Base-by-base conservation (phyloP, 2,329 filamentous ascomycete genomes). In the Scorias spongiosa region DNA sequence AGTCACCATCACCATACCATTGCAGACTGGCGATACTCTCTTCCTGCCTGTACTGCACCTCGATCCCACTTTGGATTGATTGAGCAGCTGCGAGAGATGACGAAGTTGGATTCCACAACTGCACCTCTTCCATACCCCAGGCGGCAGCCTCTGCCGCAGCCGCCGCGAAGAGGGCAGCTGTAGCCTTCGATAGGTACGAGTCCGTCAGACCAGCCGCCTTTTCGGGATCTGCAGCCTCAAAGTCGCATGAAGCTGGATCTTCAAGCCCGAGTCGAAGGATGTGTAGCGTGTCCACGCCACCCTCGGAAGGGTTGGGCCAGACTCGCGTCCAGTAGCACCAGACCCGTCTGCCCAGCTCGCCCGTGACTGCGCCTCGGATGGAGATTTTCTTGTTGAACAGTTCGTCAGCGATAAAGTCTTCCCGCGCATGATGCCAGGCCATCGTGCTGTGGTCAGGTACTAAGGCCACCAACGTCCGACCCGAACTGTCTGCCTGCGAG, bases 71-170 rank as follows among this genome's bases (percentile, higher is more conserved):
- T 1, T 79, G 62, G 36, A 81, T 53, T 12, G 50, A 52, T 50
- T 57, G 54, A 10, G 63, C 66, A 37, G 65, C 69, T 26, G 61
- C 60, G 28, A 71, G 44, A 10, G 63, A 59, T 49, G 57, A 59
- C 59, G 74, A 66, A 3, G 72, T 73, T 0, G 88, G 87, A 57
- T 91, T 93, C 89, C 89, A 96, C 42, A 89, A 67, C 58, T 87
- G 74, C 2, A 94, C 75, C 39, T 76, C 71, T 36, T 71, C 68
- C 65, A 85, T 76, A 39, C 74, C 67, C 81, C 84, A 93, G 45
- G 75, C 68, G 2, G 68, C 63, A 1, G 88, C 88, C 62, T 93
- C 78, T 8, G 64, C 63, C 54, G 81, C 77, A 4, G 86, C 87
- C 39, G 78, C 67, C 37, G 66, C 62, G 39, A 93, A 59, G 20